Base-by-base conservation (phyloP, 495 filamentous ascomycete genomes). In the Entonaema liquescens region DNA sequence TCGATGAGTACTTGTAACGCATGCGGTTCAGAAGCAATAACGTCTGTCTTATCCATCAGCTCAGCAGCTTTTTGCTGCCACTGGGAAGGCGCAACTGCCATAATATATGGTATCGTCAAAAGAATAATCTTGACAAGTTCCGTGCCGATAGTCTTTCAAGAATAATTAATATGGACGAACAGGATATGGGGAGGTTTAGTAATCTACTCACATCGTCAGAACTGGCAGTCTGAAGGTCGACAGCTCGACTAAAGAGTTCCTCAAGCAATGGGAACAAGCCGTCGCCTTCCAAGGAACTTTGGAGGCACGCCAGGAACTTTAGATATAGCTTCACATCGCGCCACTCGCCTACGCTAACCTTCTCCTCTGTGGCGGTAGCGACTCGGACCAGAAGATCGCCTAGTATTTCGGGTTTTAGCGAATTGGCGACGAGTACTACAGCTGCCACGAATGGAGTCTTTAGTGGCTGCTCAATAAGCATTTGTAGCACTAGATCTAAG, bases 111-210 rank as follows among this genome's bases (percentile, higher is more conserved):
- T 64, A 98, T 90, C 0, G 93, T 95, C 42, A 97, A 88, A 40
- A 98, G 87, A 62, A 98, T 96, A 70, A 98, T 92, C 79, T 98
- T 98, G 76, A 97, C 93, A 49, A 99, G 86, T 80, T 98, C 95
- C 33, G 89, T 85, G n/a, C 90, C 90, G 65, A 99, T 84, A 2
- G 93, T 92, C 83, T 86, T 64, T 19, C n/a, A n/a, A n/a, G 28
- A 68, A 42, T 33, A 28, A 13, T 67, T 35, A 67, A 59, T 44
- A 60, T 71, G 52, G 23, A 5, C 59, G 29, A 28, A 1, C 56
- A n/a, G n/a, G n/a, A n/a, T n/a, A n/a, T n/a, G n/a, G n/a, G n/a
- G n/a, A n/a, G n/a, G n/a, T n/a, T n/a, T n/a, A n/a, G n/a, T n/a
- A n/a, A n/a, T 19, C 28, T 64, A 83, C 92, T 84, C 77, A 95